Evolutionary conservation across 192 early-diverging fungal species (phyloP).

Genomic region (Coemansia sp.): DNA sequence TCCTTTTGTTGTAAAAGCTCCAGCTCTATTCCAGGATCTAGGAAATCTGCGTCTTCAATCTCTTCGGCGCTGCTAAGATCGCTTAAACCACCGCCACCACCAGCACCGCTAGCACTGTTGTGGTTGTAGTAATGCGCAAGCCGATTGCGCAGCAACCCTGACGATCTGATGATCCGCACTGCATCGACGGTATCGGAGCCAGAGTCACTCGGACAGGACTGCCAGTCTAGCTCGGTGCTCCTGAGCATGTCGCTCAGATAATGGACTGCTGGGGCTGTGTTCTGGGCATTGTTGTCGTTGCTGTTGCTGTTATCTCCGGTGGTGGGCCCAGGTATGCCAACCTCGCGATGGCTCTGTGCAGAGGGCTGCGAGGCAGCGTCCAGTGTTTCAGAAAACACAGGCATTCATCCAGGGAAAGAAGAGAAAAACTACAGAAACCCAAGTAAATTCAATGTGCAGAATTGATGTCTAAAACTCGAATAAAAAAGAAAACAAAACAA

Average conservation of each 20-base stretch:
- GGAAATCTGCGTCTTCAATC: neutral
- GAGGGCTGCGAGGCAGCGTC: neutral
- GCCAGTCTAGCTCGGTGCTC: constrained; percentile 2
- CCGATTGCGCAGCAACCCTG: constrained; percentile 1
- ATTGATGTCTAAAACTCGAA: neutral
- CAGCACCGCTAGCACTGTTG: neutral
- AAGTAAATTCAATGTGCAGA: constrained; percentile 1
- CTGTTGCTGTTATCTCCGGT: neutral
- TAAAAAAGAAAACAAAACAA: neutral
- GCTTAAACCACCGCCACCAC: neutral
- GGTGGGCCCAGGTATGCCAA: neutral
- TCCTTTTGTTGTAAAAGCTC: neutral
- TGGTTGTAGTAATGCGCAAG: neutral
- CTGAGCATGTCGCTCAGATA: neutral
- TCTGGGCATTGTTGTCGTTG: neutral
- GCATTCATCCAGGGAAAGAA: neutral
- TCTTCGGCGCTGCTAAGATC: constrained; percentile 4
- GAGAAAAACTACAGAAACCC: neutral
- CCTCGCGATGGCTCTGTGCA: neutral
- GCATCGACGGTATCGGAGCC: constrained; percentile 9
- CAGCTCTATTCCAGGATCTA: neutral
- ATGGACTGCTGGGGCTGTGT: neutral
- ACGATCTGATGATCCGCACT: neutral
- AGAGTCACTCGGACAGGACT: constrained; percentile 5
- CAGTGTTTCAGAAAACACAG: neutral